Base-by-base conservation (phyloP, 768 basidiomycete species). In the Mycena alexandri region DNA sequence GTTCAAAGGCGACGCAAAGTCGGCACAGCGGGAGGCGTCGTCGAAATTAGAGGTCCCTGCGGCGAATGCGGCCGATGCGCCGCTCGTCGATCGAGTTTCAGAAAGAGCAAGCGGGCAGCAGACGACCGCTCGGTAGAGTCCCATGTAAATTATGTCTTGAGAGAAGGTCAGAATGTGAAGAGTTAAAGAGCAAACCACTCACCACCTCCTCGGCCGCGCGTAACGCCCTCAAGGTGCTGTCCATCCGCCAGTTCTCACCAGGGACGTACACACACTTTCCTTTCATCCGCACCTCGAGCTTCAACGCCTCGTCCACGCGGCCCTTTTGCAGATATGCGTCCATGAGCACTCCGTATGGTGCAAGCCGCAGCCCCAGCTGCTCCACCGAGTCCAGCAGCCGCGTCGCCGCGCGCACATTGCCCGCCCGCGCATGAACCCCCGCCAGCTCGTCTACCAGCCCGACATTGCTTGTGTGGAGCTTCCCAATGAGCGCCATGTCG, bases 41-140 rank as follows among this genome's bases (percentile, higher is more conserved):
- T 86, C 84, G 52, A 89, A 86, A 75, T 82, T 91, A 54, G 91
- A 89, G 73, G 86, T 96, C 17, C 92, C 91, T 0, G 92, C 94
- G n/a, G 90, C 90, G 5, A 86, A 93, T 72, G 90, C 92, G 0
- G 88, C 91, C 0, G 94, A 96, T 70, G 90, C 92, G 0, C 77
- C 86, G 12, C 71, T 93, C 12, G 81, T 89, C 14, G 90, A 93
- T 70, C 84, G 85, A 63, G 76, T 89, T 16, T 75, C 82, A 43
- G 85, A 91, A 78, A 89, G 86, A 75, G 76, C 81, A 7, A 87
- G 82, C 11, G 87, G 85, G 11, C 85, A 85, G 68, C 90, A 90
- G 75, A 90, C 89, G 13, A 91, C 89, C 17, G 92, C 91, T 5
- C 80, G 84, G 59, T 86, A 76, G 72, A 24, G 3, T 59, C 34